Conservation (phyloP, 2,329 filamentous ascomycete genomes). For the Diaporthe ilicicola region DNA sequence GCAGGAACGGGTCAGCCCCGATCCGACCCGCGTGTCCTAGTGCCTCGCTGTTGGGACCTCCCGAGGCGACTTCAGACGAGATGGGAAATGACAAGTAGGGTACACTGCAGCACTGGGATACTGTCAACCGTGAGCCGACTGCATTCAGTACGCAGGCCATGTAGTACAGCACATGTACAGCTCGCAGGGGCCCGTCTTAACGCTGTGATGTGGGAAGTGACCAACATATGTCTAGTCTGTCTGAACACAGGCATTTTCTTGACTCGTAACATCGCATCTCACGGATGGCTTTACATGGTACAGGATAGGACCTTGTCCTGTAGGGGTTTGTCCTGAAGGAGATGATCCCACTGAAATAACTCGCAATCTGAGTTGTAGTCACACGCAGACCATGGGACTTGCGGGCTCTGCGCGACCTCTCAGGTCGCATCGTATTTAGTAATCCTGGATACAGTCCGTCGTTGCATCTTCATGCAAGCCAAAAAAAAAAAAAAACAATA, state of each 20-base stretch:
- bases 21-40: constrained; percentile 15
- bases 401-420: background rate
- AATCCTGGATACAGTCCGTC: background rate
- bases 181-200: background rate
- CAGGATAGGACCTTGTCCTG: background rate
- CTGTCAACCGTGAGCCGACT: background rate
- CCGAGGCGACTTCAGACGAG: constrained; percentile 2
- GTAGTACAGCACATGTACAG: no score
- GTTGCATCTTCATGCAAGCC: background rate
- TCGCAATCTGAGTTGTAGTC: background rate
- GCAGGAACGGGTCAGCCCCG: constrained; percentile 17
- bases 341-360: background rate
- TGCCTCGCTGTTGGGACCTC: background rate
- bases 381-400: background rate
- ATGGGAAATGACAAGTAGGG: background rate
- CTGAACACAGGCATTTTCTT: background rate
- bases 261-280: no score
- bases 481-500: no score
- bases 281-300: no score
- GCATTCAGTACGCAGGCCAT: background rate
- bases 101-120: background rate
- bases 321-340: background rate
- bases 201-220: background rate
- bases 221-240: background rate
- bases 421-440: background rate